phyloP scores from a whole-genome alignment of 1,284 basidiomycete species.

The Rhizopogon parksii region DNA sequence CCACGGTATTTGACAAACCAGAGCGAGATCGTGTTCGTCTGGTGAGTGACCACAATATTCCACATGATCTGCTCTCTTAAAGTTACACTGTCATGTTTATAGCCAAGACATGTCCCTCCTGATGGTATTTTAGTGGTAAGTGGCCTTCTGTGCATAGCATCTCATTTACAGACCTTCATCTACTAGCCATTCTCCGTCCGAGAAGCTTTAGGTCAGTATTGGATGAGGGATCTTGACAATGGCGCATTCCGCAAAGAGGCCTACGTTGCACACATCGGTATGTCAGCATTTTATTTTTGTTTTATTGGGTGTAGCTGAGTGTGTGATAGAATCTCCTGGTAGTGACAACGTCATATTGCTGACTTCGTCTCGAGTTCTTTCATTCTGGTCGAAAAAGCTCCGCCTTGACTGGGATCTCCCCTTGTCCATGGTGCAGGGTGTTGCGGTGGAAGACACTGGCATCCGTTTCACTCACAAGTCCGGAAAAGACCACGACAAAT shows the following conservation, averaged over 20 bases:
- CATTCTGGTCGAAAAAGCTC: conserved; percentile 82
- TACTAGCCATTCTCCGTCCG: conserved; percentile 77
- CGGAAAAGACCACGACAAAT: conserved; percentile 66
- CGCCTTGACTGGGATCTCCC: conserved; percentile 90
- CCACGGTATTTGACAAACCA: conserved; percentile 93
- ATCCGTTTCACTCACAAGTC: conserved; percentile 79
- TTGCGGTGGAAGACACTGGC: conserved; percentile 84
- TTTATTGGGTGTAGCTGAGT: conserved; percentile 8
- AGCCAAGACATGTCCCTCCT: conserved; percentile 82
- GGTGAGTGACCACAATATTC: conserved; percentile 34
- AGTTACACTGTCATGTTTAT: conserved; percentile 1
- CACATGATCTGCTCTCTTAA: neutral
- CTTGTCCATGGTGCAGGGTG: conserved; percentile 80
- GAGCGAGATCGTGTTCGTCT: conserved; percentile 85
- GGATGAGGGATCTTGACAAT: conserved; percentile 90
- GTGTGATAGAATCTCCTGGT: conserved; percentile 58
- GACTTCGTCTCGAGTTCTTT: conserved; percentile 73
- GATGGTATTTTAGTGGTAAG: conserved; percentile 83
- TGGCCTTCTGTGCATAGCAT: conserved; percentile 9
- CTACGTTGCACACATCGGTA: conserved; percentile 91
- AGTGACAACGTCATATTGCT: conserved; percentile 82
- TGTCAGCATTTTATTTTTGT: conserved; percentile 17
- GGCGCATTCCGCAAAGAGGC: conserved; percentile 78
- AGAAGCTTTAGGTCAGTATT: conserved; percentile 92
- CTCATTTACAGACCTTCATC: conserved; percentile 5